Conservation (phyloP, 1,284 basidiomycete species). For the Xerocomus minutiporus region DNA sequence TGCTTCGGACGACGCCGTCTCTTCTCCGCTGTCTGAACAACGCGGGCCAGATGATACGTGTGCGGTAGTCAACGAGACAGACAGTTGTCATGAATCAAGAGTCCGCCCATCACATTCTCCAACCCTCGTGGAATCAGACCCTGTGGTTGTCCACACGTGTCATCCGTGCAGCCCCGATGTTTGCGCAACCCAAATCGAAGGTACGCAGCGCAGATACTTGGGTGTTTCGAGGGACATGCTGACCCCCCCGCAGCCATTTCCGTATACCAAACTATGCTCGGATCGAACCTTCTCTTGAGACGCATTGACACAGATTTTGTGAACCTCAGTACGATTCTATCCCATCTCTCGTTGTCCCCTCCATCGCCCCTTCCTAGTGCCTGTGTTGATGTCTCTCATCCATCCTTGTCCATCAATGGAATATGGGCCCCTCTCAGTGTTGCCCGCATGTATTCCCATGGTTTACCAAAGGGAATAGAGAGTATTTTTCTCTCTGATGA, state of each 20-base stretch:
- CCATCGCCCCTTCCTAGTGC: slow-evolving; percentile 31
- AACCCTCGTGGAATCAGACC: slow-evolving; percentile 9
- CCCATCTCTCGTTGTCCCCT: slow-evolving; percentile 32
- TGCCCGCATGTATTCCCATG: slow-evolving; percentile 42
- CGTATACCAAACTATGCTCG: slow-evolving; percentile 63
- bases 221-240: slow-evolving; percentile 3
- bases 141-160: slow-evolving; percentile 53
- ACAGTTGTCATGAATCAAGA: slow-evolving; percentile 5
- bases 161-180: slow-evolving; percentile 56
- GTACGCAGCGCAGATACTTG: slow-evolving; percentile 35
- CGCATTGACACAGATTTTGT: slow-evolving; percentile 72
- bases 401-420: slow-evolving; percentile 49
- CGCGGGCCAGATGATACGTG: slow-evolving; percentile 3
- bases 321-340: slow-evolving; percentile 57
- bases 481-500: slow-evolving; percentile 55
- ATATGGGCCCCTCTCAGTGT: slow-evolving; percentile 62
- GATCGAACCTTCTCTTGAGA: slow-evolving; percentile 50
- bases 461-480: slow-evolving; percentile 34
- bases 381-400: slow-evolving; percentile 31
- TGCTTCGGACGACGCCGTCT: slow-evolving; percentile 1
- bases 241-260: slow-evolving; percentile 48
- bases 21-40: slow-evolving; percentile 3
- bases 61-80: slow-evolving; percentile 4
- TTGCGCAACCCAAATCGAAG: slow-evolving; percentile 62
- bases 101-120: background rate